Conservation (phyloP, 345 rosid species). For the Clausena lansium region DNA sequence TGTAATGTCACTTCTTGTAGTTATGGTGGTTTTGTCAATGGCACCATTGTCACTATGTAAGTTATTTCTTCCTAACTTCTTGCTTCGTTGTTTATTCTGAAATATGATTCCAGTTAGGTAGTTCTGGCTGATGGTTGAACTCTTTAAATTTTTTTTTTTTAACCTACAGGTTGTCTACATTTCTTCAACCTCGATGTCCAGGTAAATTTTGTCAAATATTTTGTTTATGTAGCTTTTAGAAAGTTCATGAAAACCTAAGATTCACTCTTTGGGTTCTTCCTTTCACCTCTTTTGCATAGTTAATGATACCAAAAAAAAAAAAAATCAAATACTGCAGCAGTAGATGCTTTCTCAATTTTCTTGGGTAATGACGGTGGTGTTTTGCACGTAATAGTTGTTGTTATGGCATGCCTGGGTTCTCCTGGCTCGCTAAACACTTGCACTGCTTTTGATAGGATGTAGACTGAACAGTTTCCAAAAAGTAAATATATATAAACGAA, state of each 20-base stretch:
- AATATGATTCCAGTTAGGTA: not conserved
- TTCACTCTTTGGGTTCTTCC: not conserved
- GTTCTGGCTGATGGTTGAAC: not conserved
- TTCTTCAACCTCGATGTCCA: constrained; percentile 89
- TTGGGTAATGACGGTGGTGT: not conserved
- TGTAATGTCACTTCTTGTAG: constrained; percentile 82
- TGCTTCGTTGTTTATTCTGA: not conserved
- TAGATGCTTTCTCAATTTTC: not conserved
- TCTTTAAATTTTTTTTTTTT: constrained; percentile 1
- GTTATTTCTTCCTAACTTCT: constrained; percentile 15
- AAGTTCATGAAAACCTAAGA: not conserved
- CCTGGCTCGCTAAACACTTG: not conserved
- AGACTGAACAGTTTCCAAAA: not conserved
- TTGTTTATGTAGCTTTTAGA: not conserved
- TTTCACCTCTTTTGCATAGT: not conserved
- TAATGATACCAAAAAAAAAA: not conserved
- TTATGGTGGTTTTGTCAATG: constrained; percentile 76
- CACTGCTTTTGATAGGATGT: not conserved
- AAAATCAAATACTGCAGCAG: not conserved
- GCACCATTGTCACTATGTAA: constrained; percentile 73
- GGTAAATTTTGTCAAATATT: constrained; percentile 41
- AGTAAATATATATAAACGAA: not conserved
- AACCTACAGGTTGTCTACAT: constrained; percentile 63
- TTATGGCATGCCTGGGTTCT: not conserved
- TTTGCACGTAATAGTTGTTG: not conserved